phyloP scores from a whole-genome alignment of 106 monocot species.

The Amphibolis antarctica region DNA sequence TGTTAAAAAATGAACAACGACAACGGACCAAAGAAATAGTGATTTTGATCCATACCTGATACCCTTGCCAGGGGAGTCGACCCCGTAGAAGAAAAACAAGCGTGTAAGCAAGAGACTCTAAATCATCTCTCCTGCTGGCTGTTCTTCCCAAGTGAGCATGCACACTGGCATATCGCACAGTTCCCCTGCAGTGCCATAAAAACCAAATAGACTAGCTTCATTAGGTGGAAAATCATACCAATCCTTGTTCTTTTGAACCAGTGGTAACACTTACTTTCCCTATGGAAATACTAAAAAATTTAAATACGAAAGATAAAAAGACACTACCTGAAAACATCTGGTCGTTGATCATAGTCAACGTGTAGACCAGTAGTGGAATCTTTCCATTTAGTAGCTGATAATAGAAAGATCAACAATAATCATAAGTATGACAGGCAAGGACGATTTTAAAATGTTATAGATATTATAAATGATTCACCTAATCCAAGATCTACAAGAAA shows the following conservation, averaged over 20 bases:
- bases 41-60: slow-evolving; percentile 10
- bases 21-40: not conserved
- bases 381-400: slow-evolving; percentile 27
- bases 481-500: slow-evolving; percentile 34
- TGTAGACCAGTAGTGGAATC: slow-evolving; percentile 13
- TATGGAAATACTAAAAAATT: not conserved
- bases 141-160: slow-evolving; percentile 36
- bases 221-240: not conserved
- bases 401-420: not conserved
- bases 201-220: not conserved
- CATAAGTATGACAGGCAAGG: not conserved
- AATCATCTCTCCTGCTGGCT: slow-evolving; percentile 27
- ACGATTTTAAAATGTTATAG: not conserved
- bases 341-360: slow-evolving; percentile 26
- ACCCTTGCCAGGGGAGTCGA: slow-evolving; percentile 32
- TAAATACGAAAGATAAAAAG: not conserved
- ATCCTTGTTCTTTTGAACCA: not conserved
- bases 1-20: no score
- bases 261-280: not conserved
- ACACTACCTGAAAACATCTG: slow-evolving; percentile 25
- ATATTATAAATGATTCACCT: slow-evolving; percentile 5
- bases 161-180: slow-evolving; percentile 34
- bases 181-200: slow-evolving; percentile 13
- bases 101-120: slow-evolving; percentile 31
- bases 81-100: slow-evolving; percentile 25